Evolutionary conservation across 139 green algal genomes (phyloP).

Genomic region (Chlamydomonas incerta): DNA sequence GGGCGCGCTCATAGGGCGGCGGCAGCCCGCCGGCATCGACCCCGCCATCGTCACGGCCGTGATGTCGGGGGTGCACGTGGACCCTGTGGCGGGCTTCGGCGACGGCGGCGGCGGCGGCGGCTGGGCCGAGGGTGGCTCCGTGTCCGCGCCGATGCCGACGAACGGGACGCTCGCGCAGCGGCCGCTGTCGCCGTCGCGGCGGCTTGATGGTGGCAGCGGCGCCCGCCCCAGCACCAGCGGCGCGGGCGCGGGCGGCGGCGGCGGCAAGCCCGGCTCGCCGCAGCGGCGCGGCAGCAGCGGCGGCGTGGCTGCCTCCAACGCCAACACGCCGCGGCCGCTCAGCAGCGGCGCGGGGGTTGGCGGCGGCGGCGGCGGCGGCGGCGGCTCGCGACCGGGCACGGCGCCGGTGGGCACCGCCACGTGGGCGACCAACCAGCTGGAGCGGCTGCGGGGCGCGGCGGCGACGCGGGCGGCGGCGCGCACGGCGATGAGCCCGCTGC

Average conservation of each 20-base stretch:
- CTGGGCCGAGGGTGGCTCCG: too few relatives aligned
- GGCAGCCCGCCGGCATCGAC: slow-evolving; percentile 18
- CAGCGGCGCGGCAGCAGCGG: not conserved
- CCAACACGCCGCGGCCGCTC: too few relatives aligned
- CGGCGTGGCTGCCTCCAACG: too few relatives aligned
- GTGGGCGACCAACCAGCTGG: slow-evolving; percentile 7
- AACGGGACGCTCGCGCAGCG: not conserved
- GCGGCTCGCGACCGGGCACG: not conserved
- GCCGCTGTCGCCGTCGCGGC: not conserved
- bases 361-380: not conserved
- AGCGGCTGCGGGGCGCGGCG: slow-evolving; percentile 4
- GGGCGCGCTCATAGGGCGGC: slow-evolving; percentile 10
- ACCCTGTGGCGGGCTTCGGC: not conserved
- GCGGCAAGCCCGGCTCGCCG: not conserved
- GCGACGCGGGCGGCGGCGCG: slow-evolving; percentile 4
- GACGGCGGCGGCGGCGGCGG: too few relatives aligned
- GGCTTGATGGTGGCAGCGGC: too few relatives aligned
- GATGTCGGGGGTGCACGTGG: not conserved
- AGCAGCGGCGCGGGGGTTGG: not conserved
- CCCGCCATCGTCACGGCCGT: slow-evolving; percentile 13
- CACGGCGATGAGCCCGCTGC: slow-evolving; percentile 17
- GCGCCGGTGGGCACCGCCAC: not conserved
- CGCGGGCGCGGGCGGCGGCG: not conserved
- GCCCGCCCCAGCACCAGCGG: not conserved
- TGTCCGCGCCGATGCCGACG: too few relatives aligned